These are phyloP conservation scores for Rhodotorula sp. DNA, from an alignment of 1,284 basidiomycete species.

Conservation along the genomic window DNA sequence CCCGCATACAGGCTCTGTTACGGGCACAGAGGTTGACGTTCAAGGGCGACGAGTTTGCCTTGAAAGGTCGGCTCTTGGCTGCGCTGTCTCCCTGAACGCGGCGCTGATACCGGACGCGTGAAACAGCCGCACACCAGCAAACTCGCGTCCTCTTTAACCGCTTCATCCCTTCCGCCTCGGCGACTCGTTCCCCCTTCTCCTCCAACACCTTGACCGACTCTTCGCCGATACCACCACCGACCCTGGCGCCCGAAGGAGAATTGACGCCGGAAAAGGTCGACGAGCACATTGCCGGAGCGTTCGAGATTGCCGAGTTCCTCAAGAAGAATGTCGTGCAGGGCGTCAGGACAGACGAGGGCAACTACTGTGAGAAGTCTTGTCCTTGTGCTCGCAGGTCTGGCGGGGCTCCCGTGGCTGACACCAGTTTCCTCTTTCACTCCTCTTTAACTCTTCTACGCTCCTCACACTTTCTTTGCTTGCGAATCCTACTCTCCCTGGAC, in stretches of 20 bases:
- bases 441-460: not conserved
- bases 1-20: constrained; percentile 15
- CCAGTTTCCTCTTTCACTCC: not conserved
- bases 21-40: constrained; percentile 38
- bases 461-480: not conserved
- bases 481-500: not conserved
- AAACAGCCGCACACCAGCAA: constrained; percentile 35
- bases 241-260: constrained; percentile 3
- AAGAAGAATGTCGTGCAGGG: constrained; percentile 41
- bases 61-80: constrained; percentile 13
- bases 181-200: constrained; percentile 16
- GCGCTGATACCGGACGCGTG: not conserved
- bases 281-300: constrained; percentile 36
- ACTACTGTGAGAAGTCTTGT: constrained; percentile 23
- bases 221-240: not conserved
- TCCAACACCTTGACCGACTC: not conserved
- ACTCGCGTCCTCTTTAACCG: constrained; percentile 38
- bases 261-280: constrained; percentile 25
- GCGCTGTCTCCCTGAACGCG: not conserved
- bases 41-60: constrained; percentile 36
- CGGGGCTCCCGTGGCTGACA: not conserved
- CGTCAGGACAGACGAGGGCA: constrained; percentile 31
- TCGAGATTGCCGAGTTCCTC: constrained; percentile 37
- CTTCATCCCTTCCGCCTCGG: constrained; percentile 37
- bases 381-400: no score